Conservation (phyloP, 176 grass and related monocot genomes). For the Oryza nivara region DNA sequence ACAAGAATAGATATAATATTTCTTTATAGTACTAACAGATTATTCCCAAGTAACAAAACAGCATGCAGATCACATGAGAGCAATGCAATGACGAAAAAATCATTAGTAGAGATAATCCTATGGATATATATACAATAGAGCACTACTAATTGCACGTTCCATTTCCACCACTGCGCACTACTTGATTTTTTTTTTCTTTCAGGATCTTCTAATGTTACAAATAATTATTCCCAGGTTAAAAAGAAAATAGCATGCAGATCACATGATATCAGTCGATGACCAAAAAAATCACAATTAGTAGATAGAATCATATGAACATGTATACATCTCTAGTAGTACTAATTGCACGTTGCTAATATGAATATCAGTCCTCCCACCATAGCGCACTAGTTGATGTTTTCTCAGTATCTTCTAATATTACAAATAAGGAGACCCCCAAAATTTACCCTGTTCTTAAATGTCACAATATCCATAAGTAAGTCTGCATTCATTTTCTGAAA, state of each 20-base stretch:
- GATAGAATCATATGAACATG: too few species aligned
- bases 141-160: conserved; percentile 4
- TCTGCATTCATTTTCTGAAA: conserved; percentile 20
- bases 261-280: not conserved
- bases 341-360: not conserved
- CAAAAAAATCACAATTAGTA: not conserved
- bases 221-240: conserved; percentile 13
- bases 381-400: not conserved
- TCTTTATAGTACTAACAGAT: not conserved
- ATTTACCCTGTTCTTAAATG: conserved; percentile 48
- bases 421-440: conserved; percentile 62
- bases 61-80: not conserved
- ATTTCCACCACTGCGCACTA: not conserved
- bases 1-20: not conserved
- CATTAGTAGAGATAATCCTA: not conserved
- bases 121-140: not conserved
- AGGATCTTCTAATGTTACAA: conserved; percentile 55
- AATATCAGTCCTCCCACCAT: conserved; percentile 11
- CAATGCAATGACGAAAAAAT: not conserved
- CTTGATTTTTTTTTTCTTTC: conserved; percentile 27
- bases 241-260: not conserved
- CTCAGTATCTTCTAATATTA: conserved; percentile 60
- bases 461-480: conserved; percentile 34
- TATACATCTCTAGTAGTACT: not conserved
- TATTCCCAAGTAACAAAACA: conserved; percentile 11